Conservation (phyloP, 148 eudicot species). For the Persicaria maculosa region DNA sequence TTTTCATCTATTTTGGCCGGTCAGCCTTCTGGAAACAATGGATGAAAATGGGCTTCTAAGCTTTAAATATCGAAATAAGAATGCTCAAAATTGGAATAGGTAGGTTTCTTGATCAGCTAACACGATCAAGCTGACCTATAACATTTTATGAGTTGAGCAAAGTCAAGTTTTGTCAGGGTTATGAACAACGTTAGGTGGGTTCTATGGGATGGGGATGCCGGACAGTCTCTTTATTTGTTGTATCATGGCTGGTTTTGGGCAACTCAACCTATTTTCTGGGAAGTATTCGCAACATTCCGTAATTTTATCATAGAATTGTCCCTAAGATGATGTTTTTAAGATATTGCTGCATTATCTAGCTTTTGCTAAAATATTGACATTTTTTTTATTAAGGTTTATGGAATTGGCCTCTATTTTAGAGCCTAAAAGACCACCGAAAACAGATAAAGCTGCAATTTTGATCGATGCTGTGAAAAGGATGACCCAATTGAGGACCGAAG, state of each 20-base stretch:
- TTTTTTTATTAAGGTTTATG: constrained; percentile 45
- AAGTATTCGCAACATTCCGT: too few relatives aligned
- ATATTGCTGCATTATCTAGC: not conserved
- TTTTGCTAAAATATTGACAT: not conserved
- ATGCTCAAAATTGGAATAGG: not conserved
- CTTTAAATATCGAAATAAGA: not conserved
- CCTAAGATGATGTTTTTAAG: not conserved
- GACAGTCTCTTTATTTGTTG: constrained; percentile 37
- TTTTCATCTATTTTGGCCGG: not conserved
- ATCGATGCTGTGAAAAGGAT: constrained; percentile 61
- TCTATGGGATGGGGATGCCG: too few relatives aligned
- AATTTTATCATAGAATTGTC: not conserved
- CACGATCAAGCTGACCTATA: not conserved
- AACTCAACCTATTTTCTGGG: constrained; percentile 38
- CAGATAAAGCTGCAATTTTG: constrained; percentile 65
- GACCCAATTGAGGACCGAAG: constrained; percentile 52
- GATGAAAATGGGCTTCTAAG: not conserved
- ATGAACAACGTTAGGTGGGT: too few relatives aligned
- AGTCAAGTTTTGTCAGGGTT: not conserved
- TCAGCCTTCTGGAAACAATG: not conserved
- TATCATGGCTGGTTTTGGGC: constrained; percentile 42
- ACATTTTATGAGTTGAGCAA: not conserved
- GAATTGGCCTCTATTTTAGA: constrained; percentile 63
- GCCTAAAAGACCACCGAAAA: constrained; percentile 58
- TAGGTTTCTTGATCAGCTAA: not conserved